Evolutionary conservation across 2,329 filamentous ascomycete genomes (phyloP).

Genomic region (Nigrospora oryzae): DNA sequence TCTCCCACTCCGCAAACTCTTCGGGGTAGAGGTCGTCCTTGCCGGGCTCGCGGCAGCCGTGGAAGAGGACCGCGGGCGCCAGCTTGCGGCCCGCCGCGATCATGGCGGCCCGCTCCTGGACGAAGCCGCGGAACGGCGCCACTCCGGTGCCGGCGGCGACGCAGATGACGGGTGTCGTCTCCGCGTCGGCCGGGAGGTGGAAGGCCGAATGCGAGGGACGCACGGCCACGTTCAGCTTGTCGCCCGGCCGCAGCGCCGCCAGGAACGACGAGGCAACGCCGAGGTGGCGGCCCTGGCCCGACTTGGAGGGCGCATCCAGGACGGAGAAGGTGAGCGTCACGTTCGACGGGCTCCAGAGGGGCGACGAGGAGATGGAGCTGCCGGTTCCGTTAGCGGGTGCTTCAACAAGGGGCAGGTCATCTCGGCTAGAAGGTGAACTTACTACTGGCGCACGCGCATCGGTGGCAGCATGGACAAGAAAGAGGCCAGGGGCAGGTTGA

Average conservation of each 20-base stretch:
- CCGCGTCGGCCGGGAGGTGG: slow-evolving; percentile 17
- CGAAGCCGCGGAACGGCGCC: slow-evolving; percentile 38
- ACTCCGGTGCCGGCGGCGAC: slow-evolving; percentile 27
- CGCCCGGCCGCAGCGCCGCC: slow-evolving; percentile 14
- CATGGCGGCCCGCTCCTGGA: slow-evolving; percentile 32
- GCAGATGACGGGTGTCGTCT: slow-evolving; percentile 28
- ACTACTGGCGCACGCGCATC: slow-evolving; percentile 53
- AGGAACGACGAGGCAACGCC: slow-evolving; percentile 35
- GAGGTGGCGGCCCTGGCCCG: slow-evolving; percentile 11
- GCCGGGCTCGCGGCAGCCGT: slow-evolving; percentile 33
- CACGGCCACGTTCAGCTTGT: slow-evolving; percentile 4
- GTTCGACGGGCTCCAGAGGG: slow-evolving; percentile 31
- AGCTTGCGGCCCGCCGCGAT: slow-evolving; percentile 22
- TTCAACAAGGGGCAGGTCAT: not conserved
- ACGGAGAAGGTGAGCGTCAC: slow-evolving; percentile 47
- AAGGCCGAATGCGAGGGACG: slow-evolving; percentile 10
- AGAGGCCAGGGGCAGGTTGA: slow-evolving; percentile 23
- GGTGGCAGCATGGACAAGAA: slow-evolving; percentile 52
- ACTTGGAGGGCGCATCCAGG: slow-evolving; percentile 30
- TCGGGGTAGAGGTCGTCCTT: slow-evolving; percentile 33
- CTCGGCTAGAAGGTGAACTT: not conserved
- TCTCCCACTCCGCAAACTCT: slow-evolving; percentile 34
- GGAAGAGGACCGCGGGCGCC: slow-evolving; percentile 38
- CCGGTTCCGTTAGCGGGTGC: not conserved
- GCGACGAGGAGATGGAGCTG: slow-evolving; percentile 50